Evolutionary conservation across 192 early-diverging fungal species (phyloP).

Genomic region (Coemansia sp.): DNA sequence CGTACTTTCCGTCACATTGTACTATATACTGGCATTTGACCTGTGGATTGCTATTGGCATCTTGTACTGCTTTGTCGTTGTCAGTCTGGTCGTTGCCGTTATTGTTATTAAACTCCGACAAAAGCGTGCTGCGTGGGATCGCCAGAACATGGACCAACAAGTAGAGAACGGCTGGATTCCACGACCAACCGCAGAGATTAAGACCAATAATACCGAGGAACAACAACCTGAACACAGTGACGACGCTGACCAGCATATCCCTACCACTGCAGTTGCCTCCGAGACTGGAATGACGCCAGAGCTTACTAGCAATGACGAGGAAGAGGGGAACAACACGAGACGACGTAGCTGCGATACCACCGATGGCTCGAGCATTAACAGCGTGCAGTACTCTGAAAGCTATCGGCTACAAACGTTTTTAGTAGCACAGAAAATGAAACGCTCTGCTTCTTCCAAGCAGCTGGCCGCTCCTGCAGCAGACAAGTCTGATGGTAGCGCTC

Average conservation of each 20-base stretch:
- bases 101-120: constrained; percentile 40
- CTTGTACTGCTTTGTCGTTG: constrained; percentile 47
- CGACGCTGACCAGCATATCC: neutral
- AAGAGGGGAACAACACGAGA: neutral
- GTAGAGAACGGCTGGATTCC: constrained; percentile 9
- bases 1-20: constrained; percentile 44
- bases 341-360: neutral
- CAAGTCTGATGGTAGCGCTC: neutral
- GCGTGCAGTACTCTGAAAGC: constrained; percentile 2
- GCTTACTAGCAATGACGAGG: neutral
- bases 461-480: neutral
- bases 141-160: constrained; percentile 18
- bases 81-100: constrained; percentile 37
- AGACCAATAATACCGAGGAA: neutral
- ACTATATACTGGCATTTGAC: constrained; percentile 55
- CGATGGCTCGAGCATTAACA: neutral
- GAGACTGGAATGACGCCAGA: neutral
- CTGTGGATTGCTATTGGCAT: constrained; percentile 54
- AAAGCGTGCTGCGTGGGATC: constrained; percentile 33
- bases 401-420: constrained; percentile 1
- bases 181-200: neutral
- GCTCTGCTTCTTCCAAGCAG: neutral
- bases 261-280: neutral
- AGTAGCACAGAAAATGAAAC: neutral
- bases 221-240: neutral